phyloP scores from a whole-genome alignment of 805 yeast genomes.

The Saccharomycopsis fermentans region DNA sequence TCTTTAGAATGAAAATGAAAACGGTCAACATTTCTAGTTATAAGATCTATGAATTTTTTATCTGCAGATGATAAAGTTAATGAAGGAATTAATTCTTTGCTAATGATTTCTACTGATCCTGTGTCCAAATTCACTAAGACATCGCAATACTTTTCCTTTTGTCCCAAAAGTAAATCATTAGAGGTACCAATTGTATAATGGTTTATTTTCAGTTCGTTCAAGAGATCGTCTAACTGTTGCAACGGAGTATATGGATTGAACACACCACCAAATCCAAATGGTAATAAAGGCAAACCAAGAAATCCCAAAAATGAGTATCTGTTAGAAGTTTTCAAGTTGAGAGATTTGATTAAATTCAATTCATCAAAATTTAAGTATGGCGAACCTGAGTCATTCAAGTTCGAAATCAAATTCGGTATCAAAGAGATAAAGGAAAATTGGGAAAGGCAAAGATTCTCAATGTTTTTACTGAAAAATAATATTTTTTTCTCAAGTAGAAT shows the following conservation, averaged over 20 bases:
- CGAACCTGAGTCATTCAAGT: slow-evolving; percentile 69
- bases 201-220: slow-evolving; percentile 37
- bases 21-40: slow-evolving; percentile 38
- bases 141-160: slow-evolving; percentile 53
- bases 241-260: slow-evolving; percentile 92
- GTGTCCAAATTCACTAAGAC: slow-evolving; percentile 60
- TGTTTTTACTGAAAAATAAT: slow-evolving; percentile 66
- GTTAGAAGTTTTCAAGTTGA: slow-evolving; percentile 66
- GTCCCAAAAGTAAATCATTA: slow-evolving; percentile 67
- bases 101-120: slow-evolving; percentile 35
- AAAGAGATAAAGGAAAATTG: slow-evolving; percentile 79
- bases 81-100: slow-evolving; percentile 32
- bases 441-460: slow-evolving; percentile 69
- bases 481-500: slow-evolving; percentile 65
- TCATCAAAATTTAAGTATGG: slow-evolving; percentile 53
- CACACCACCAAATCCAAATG: slow-evolving; percentile 78
- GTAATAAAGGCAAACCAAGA: slow-evolving; percentile 78
- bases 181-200: slow-evolving; percentile 81
- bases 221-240: slow-evolving; percentile 76
- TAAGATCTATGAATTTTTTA: slow-evolving; percentile 59
- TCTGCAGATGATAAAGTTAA: slow-evolving; percentile 50
- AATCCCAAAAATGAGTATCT: slow-evolving; percentile 66
- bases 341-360: slow-evolving; percentile 43
- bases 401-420: slow-evolving; percentile 68
- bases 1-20: slow-evolving; percentile 14